Percentiles rank a stretch among this genome's conserved stretches.
Conservation (phyloP, 495 filamentous ascomycete genomes). For the Penicillium flavigenum region DNA sequence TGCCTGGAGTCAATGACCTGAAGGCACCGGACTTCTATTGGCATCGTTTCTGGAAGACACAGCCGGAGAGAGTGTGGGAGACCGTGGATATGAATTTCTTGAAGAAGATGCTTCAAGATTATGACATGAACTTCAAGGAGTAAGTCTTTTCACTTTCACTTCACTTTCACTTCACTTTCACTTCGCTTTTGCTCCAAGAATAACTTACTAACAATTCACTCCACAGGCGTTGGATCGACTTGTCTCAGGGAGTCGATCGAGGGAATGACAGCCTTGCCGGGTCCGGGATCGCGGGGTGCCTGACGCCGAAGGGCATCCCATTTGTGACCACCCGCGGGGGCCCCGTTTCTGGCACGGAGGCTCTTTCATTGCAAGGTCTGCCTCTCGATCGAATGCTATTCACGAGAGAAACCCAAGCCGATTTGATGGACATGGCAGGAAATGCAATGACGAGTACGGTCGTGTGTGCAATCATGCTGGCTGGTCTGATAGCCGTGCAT, state of each 20-base stretch:
- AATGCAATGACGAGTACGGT: slow-evolving; percentile 84
- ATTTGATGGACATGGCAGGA: slow-evolving; percentile 72
- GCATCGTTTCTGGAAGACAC: slow-evolving; percentile 45
- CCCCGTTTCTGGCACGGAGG: slow-evolving; percentile 64
- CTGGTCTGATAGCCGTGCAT: slow-evolving; percentile 49
- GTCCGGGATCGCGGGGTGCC: slow-evolving; percentile 63
- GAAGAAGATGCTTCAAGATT: slow-evolving; percentile 40
- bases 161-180: not conserved
- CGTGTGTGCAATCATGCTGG: slow-evolving; percentile 61
- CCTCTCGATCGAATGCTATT: slow-evolving; percentile 62
- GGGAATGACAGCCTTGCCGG: slow-evolving; percentile 42
- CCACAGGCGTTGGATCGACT: slow-evolving; percentile 56
- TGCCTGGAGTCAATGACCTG: slow-evolving; percentile 45
- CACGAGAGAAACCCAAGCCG: slow-evolving; percentile 59
- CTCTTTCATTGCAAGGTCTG: slow-evolving; percentile 69
- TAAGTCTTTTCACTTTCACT: slow-evolving; percentile 25
- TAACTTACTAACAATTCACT: slow-evolving; percentile 1
- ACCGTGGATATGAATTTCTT: slow-evolving; percentile 64
- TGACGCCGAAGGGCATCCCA: slow-evolving; percentile 67
- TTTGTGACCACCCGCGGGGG: slow-evolving; percentile 63
- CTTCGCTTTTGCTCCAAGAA: not conserved
- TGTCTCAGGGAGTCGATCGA: slow-evolving; percentile 76
- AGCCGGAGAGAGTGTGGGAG: slow-evolving; percentile 62
- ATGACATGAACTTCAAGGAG: slow-evolving; percentile 66
- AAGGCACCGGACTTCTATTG: slow-evolving; percentile 56